Evolutionary conservation across 177 flowering plant genomes (phyloP).

Genomic region (Vitis hybrid): DNA sequence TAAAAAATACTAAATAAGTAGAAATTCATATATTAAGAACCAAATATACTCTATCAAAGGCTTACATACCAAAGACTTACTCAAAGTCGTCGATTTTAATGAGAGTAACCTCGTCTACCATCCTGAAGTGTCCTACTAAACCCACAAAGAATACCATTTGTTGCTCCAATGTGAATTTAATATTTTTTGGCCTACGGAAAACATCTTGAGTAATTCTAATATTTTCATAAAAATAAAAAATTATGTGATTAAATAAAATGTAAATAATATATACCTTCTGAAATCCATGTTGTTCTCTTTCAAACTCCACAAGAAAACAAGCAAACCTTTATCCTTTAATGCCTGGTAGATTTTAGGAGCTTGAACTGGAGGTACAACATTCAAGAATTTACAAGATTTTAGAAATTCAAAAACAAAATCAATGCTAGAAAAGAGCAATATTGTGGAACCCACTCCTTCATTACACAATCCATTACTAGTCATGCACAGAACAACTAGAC

Average conservation of each 20-base stretch:
- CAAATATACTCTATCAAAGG: no score
- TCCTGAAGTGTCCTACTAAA: conserved; percentile 6
- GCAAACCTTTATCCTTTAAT: conserved; percentile 81
- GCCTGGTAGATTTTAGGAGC: conserved; percentile 81
- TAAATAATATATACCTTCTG: conserved; percentile 62
- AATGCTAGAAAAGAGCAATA: no score
- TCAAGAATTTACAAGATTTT: conserved; percentile 4
- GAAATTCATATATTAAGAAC: no score
- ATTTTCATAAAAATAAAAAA: not conserved
- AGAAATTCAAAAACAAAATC: no score
- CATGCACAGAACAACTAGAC: no score
- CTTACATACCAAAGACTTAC: no score
- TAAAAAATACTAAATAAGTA: no score
- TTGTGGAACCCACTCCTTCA: no score
- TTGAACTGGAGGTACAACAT: conserved; percentile 90
- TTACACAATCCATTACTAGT: no score
- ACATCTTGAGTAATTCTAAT: not conserved
- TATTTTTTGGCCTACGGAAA: conserved; percentile 77
- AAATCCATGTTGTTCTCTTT: conserved; percentile 97
- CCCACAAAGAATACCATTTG: conserved; percentile 97
- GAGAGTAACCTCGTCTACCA: no score
- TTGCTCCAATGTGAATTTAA: conserved; percentile 89
- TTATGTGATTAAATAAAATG: not conserved
- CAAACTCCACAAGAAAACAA: conserved; percentile 89
- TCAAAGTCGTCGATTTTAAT: no score